Evolutionary conservation across 495 filamentous ascomycete species (phyloP).

Genomic region (Podospora pseudopauciseta): DNA sequence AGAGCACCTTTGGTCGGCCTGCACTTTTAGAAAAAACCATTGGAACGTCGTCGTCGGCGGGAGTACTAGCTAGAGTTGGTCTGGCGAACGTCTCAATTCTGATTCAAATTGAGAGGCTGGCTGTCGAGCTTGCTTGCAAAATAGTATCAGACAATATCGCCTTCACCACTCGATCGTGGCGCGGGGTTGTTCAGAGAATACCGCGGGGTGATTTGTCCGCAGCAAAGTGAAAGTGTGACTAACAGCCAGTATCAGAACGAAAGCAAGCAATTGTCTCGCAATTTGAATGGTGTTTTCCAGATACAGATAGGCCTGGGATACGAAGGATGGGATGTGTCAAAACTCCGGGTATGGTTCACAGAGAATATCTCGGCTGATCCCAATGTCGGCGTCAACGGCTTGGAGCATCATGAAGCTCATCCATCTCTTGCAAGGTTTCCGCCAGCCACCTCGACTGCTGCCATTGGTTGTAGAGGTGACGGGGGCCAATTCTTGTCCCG

Average conservation of each 20-base stretch:
- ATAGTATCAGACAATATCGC: not conserved
- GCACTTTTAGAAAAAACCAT: not conserved
- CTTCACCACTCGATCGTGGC: not conserved
- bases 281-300: too few relatives aligned
- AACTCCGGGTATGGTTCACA: not conserved
- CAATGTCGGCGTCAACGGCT: not conserved
- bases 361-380: not conserved
- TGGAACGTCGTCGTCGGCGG: not conserved
- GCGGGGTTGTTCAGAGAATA: not conserved
- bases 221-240: not conserved
- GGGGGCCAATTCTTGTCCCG: not conserved
- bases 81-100: not conserved
- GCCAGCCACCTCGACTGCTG: not conserved
- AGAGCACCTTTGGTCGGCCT: constrained; percentile 29
- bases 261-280: too few relatives aligned
- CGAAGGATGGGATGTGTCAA: not conserved
- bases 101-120: not conserved
- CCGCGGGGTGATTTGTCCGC: not conserved
- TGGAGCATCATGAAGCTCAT: not conserved
- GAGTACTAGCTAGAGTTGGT: not conserved
- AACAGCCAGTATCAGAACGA: not conserved
- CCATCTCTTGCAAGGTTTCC: not conserved
- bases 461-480: not conserved
- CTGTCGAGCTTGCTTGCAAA: not conserved
- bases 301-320: too few relatives aligned